phyloP scores from a whole-genome alignment of 2,329 filamentous ascomycete genomes.

The Neocucurbitaria cava region DNA sequence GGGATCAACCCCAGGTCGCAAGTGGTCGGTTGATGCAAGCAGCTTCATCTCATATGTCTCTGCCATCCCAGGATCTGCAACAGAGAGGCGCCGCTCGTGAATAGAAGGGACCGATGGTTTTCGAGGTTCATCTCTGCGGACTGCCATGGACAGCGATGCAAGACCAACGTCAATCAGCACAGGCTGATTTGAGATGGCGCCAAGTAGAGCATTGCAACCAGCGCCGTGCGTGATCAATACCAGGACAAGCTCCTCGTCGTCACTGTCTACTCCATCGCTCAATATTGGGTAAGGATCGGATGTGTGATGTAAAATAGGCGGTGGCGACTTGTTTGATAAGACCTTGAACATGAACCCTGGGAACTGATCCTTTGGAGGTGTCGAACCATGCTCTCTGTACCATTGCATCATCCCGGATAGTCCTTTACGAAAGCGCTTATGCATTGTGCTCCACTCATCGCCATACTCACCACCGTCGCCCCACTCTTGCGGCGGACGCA shows the following conservation, averaged over 20 bases:
- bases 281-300: conserved; percentile 43
- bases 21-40: conserved; percentile 77
- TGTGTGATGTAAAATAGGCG: conserved; percentile 22
- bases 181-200: conserved; percentile 88
- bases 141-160: conserved; percentile 88
- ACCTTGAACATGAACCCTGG: conserved; percentile 45
- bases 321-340: conserved; percentile 19
- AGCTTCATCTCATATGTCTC: conserved; percentile 76
- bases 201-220: conserved; percentile 93
- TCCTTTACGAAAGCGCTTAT: conserved; percentile 83
- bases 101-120: conserved; percentile 28
- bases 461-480: conserved; percentile 86
- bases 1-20: conserved; percentile 61
- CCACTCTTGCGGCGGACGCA: conserved; percentile 78
- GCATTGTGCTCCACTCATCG: conserved; percentile 97
- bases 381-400: conserved; percentile 67
- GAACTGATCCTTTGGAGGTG: conserved; percentile 42
- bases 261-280: conserved; percentile 45
- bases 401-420: conserved; percentile 81
- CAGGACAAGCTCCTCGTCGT: conserved; percentile 74
- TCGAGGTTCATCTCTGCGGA: conserved; percentile 37
- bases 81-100: conserved; percentile 48
- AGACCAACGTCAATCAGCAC: conserved; percentile 89
- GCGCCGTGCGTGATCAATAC: conserved; percentile 93
- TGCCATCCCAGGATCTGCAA: conserved; percentile 54